A percentile compares a stretch with the other conserved stretches of the same genome.
phyloP scores from a whole-genome alignment of 176 grass and related monocot species.

The Olyra latifolia region DNA sequence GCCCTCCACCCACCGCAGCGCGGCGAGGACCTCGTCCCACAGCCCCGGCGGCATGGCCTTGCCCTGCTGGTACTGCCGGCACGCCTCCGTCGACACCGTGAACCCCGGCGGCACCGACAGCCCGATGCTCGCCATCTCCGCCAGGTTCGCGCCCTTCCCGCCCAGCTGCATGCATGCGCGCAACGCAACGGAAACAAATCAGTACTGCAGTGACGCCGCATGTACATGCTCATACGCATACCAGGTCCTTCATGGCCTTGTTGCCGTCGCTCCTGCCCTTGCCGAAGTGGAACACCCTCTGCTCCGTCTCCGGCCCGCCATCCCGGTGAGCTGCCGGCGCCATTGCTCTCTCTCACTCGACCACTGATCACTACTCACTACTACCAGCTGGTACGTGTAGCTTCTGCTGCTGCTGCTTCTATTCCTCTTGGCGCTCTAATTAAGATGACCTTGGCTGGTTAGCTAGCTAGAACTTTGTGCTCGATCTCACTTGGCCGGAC shows the following conservation, averaged over 20 bases:
- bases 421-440: no score
- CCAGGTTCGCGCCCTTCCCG: constrained; percentile 94
- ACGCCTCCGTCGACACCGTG: constrained; percentile 97
- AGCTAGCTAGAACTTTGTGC: no score
- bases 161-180: constrained; percentile 47
- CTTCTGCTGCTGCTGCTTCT: no score
- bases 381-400: no score
- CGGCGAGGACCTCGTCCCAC: constrained; percentile 85
- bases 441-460: no score
- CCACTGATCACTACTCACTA: no score
- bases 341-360: no score
- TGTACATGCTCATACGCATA: constrained; percentile 26
- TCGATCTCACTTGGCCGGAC: no score
- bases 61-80: constrained; percentile 67
- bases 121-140: constrained; percentile 98
- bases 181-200: no score
- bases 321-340: no score
- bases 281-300: constrained; percentile 96
- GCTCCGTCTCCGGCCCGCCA: background rate
- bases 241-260: constrained; percentile 92
- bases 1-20: constrained; percentile 65
- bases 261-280: constrained; percentile 98
- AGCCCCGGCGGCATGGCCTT: constrained; percentile 46
- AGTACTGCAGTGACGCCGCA: no score
- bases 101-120: constrained; percentile 96